phyloP scores from a whole-genome alignment of 441 rosid genomes.

The Adansonia grandidieri region DNA sequence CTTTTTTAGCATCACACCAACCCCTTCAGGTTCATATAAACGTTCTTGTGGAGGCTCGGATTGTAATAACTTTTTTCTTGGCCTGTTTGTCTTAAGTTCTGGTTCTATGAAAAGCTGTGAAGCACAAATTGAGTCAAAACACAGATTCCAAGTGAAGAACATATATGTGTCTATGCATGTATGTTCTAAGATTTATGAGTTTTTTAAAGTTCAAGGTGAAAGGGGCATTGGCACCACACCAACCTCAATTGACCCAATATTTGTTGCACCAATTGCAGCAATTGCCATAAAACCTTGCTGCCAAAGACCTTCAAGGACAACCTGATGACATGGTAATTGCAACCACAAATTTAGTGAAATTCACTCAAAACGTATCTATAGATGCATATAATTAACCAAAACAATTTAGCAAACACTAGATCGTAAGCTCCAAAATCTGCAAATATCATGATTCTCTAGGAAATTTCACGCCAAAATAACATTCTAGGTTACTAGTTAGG shows the following conservation, averaged over 20 bases:
- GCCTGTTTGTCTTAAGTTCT: conserved; percentile 76
- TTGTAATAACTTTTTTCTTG: conserved; percentile 61
- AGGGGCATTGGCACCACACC: conserved; percentile 14
- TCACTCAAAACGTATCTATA: not conserved
- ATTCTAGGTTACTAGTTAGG: not conserved
- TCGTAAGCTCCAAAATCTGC: conserved; percentile 2
- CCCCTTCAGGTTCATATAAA: conserved; percentile 73
- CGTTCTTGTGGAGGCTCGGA: conserved; percentile 72
- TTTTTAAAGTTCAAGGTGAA: not conserved
- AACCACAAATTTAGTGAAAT: conserved; percentile 1
- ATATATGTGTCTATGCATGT: not conserved
- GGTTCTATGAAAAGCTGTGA: conserved; percentile 85
- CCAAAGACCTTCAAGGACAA: conserved; percentile 93
- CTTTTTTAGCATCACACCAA: conserved; percentile 66
- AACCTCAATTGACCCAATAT: conserved; percentile 95
- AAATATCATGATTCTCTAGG: conserved; percentile 1
- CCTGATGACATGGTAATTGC: conserved; percentile 48
- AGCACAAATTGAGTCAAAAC: conserved; percentile 19
- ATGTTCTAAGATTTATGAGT: not conserved
- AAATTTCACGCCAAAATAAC: not conserved
- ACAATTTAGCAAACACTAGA: not conserved
- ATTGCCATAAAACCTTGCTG: conserved; percentile 88
- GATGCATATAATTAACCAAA: not conserved
- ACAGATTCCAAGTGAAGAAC: not conserved
- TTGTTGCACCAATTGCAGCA: conserved; percentile 93